phyloP scores from a whole-genome alignment of 306 rosid species.

The Amphicarpaea edgeworthii region DNA sequence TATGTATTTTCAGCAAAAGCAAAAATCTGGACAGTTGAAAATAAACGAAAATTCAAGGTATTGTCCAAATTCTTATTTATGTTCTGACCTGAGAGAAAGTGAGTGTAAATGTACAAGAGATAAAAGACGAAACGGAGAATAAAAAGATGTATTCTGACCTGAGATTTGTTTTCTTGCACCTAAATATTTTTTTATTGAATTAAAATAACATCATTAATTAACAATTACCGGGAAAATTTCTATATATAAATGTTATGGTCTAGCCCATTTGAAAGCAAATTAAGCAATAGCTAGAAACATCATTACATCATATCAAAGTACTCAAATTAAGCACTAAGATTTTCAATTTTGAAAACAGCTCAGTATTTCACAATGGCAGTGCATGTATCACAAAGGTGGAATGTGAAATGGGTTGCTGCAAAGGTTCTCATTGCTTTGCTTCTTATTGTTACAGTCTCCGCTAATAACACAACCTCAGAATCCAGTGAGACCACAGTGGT shows the following conservation, averaged over 20 bases:
- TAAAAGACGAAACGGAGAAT: not conserved
- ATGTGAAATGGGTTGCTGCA: conserved; percentile 51
- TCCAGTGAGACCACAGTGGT: conserved; percentile 27
- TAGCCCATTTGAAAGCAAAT: not conserved
- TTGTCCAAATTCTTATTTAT: too few species aligned
- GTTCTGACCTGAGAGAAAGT: not conserved
- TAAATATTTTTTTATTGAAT: not conserved
- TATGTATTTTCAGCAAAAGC: too few species aligned
- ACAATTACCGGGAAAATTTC: not conserved
- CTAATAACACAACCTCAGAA: conserved; percentile 48
- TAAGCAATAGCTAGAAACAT: too few species aligned
- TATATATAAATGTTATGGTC: conserved; percentile 1
- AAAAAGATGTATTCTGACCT: not conserved
- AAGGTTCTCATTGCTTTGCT: conserved; percentile 51
- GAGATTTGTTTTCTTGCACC: not conserved
- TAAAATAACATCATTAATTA: not conserved
- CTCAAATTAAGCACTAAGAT: not conserved
- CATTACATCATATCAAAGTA: too few species aligned
- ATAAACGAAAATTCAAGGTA: too few species aligned
- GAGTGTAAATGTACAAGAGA: not conserved
- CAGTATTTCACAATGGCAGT: conserved; percentile 5
- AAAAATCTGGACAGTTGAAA: too few species aligned
- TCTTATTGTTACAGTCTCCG: conserved; percentile 50
- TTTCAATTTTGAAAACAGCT: conserved; percentile 6
- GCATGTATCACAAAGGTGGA: conserved; percentile 48